Conservation (phyloP, 2,329 filamentous ascomycete genomes). For the Neocatenulostroma microsporum region DNA sequence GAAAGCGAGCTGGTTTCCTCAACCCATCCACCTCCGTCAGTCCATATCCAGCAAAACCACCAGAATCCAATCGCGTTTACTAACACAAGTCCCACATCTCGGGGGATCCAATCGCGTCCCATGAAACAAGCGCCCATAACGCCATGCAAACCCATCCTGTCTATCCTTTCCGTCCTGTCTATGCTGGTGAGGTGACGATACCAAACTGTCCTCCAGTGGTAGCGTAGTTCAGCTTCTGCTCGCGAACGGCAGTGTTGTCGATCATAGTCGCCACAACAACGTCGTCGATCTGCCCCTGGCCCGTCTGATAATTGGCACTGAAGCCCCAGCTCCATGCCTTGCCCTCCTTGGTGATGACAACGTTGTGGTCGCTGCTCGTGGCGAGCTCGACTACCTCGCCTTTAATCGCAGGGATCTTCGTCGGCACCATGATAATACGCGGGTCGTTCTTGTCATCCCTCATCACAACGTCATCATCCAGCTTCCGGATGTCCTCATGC, state of each 20-base stretch:
- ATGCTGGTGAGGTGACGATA: conserved; percentile 32
- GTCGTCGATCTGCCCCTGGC: conserved; percentile 70
- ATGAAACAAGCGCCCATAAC: no score
- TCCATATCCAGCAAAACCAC: no score
- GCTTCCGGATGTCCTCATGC: conserved; percentile 40
- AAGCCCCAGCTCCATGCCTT: conserved; percentile 75
- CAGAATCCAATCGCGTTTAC: no score
- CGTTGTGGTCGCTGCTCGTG: conserved; percentile 64
- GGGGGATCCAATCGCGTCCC: no score
- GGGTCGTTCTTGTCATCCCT: conserved; percentile 54
- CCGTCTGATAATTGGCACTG: conserved; percentile 71
- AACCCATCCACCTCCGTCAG: no score
- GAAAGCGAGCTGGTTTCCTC: no score
- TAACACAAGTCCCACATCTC: no score
- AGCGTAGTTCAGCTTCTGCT: conserved; percentile 49
- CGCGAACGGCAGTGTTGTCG: conserved; percentile 74
- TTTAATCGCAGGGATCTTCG: conserved; percentile 46
- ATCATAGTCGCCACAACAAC: conserved; percentile 69
- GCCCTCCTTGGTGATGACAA: conserved; percentile 61
- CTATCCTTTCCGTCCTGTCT: no score
- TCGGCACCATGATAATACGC: conserved; percentile 64
- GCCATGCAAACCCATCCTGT: no score
- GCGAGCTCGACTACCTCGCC: conserved; percentile 41
- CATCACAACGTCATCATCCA: conserved; percentile 53
- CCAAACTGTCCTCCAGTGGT: conserved; percentile 82